Conservation (phyloP, 352 stramenopile genomes). For the Phytophthora constricta region DNA sequence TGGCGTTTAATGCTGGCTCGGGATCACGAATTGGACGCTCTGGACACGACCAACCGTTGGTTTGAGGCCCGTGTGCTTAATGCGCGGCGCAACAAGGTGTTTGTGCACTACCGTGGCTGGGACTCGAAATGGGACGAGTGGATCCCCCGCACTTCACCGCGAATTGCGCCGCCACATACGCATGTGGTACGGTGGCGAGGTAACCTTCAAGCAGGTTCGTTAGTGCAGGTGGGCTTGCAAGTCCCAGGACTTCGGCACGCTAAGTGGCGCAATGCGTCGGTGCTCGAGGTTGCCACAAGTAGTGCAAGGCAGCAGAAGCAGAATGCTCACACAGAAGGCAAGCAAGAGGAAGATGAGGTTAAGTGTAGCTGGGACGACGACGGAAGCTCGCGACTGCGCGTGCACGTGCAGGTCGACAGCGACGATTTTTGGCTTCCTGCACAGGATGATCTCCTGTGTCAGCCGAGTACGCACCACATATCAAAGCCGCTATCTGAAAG, state of each 20-base stretch:
- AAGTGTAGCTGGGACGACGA: neutral
- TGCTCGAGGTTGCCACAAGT: constrained; percentile 25
- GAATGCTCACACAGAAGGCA: neutral
- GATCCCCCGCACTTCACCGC: constrained; percentile 22
- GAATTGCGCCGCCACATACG: constrained; percentile 25
- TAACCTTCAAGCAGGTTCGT: constrained; percentile 1
- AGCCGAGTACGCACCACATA: constrained; percentile 13
- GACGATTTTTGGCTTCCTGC: constrained; percentile 32
- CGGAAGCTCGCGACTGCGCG: constrained; percentile 12
- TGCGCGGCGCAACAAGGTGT: constrained; percentile 29
- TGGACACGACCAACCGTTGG: constrained; percentile 24
- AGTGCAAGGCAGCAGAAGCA: neutral
- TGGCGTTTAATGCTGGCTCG: constrained; percentile 15
- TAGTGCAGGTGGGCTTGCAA: constrained; percentile 31
- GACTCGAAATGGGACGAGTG: constrained; percentile 35
- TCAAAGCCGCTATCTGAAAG: constrained; percentile 20
- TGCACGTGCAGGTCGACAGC: constrained; percentile 25
- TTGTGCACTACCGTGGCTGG: constrained; percentile 34
- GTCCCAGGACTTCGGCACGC: constrained; percentile 17
- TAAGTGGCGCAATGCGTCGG: constrained; percentile 32
- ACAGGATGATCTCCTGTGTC: constrained; percentile 27
- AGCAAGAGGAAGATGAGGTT: neutral
- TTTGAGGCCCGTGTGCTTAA: constrained; percentile 23
- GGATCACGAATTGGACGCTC: constrained; percentile 22
- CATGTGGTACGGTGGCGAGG: constrained; percentile 26